Evolutionary conservation across 768 basidiomycete species (phyloP), one percentile per base, ranked within the genome.

Genomic region (Coprinopsis strossmayeri): DNA sequence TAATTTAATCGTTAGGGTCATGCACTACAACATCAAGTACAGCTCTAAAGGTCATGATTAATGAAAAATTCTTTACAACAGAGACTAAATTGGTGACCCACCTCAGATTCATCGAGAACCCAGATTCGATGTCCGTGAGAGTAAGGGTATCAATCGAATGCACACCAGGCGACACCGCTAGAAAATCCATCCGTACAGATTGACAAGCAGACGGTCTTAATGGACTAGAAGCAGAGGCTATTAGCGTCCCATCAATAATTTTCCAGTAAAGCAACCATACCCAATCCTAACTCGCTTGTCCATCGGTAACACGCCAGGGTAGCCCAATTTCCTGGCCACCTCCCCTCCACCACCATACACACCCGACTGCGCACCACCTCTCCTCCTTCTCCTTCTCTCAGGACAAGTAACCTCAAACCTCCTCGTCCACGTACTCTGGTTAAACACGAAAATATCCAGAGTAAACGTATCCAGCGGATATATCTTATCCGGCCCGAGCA

Each of bases 381-480:
- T 69, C 54, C 73, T 61, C 46, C 77, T 65, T 57, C 73, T 68
- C 49, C 76, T 62, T 26, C 69, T 67, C 56, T 81, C 75, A 1
- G 84, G 82, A 62, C 77, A 84, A 25, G 76, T 82, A 30, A 91
- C 73, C 64, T 90, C 88, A 54, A 91, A 87, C 54, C 87, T 63
- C 50, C 89, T 73, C 44, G 81, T 82, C 81, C 85, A 82, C 37
- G 77, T 69, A 38, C 79, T 82, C 64, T 83, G 84, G 57, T 92
- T 93, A 57, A 84, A 91, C 47, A 92, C 87, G 57, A 93, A 92
- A 2, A 92, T 83, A 52, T 93, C 90, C 57, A 93, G 64, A 44
- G 81, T 83, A 61, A 93, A 93, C 43, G 75, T 69, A 56, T 88
- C 81, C 23, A 85, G 68, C 15, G 87, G 86, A 53, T 79, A 84